Conservation (phyloP, 192 early-diverging fungal genomes). For the Backusella tuberculispora region DNA sequence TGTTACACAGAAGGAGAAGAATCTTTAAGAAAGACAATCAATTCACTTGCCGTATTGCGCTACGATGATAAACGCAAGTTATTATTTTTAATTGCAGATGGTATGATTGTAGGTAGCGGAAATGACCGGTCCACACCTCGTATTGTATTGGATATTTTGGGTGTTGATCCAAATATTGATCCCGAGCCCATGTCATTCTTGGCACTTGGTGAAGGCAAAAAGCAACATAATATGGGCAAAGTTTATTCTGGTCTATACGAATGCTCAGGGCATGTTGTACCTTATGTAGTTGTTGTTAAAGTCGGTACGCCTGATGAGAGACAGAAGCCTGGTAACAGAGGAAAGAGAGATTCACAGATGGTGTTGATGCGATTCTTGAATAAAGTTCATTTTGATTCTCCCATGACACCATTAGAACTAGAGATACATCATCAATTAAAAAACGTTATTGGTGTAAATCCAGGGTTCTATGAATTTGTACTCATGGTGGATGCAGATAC, state of each 20-base stretch:
- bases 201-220: constrained; percentile 75
- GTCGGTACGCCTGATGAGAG: constrained; percentile 72
- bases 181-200: constrained; percentile 73
- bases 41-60: constrained; percentile 69
- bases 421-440: constrained; percentile 86
- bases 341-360: constrained; percentile 88
- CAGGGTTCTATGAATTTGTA: constrained; percentile 79
- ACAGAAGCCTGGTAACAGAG: constrained; percentile 78
- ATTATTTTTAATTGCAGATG: constrained; percentile 77
- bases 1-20: constrained; percentile 87
- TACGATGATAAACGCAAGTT: constrained; percentile 88
- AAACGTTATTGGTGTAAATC: constrained; percentile 84
- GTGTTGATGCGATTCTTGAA: constrained; percentile 81
- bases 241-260: constrained; percentile 84
- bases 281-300: constrained; percentile 82
- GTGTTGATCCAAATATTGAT: constrained; percentile 50
- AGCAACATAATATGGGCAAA: constrained; percentile 81
- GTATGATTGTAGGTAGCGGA: constrained; percentile 82
- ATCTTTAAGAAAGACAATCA: constrained; percentile 72
- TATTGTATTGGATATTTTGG: constrained; percentile 82
- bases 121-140: constrained; percentile 82
- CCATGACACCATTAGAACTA: constrained; percentile 79
- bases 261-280: constrained; percentile 72
- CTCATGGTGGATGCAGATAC: constrained; percentile 85
- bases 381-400: constrained; percentile 77